Evolutionary conservation across 1,284 basidiomycete genomes (phyloP).

Genomic region (Sanghuangporus weigelae): DNA sequence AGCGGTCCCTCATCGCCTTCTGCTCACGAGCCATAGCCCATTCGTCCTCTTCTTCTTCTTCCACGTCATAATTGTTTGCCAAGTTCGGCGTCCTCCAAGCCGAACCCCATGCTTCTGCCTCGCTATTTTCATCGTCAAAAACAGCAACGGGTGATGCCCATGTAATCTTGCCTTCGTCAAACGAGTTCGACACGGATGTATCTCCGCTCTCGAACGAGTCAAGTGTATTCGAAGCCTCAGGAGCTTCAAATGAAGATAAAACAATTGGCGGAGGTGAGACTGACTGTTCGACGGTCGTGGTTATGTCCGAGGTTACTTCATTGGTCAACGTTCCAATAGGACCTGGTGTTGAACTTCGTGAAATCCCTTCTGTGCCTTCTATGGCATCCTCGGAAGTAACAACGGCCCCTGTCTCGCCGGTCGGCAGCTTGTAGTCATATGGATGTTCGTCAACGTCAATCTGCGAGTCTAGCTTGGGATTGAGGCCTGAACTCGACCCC

Average conservation of each 20-base stretch:
- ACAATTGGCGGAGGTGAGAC: background rate
- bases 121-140: slow-evolving; percentile 27
- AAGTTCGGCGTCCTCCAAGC: slow-evolving; percentile 31
- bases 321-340: background rate
- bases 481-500: slow-evolving; percentile 1
- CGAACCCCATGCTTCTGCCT: slow-evolving; percentile 44
- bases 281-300: background rate
- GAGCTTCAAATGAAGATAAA: background rate
- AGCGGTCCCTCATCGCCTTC: slow-evolving; percentile 53
- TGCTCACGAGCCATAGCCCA: slow-evolving; percentile 60
- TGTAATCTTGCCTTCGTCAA: slow-evolving; percentile 24
- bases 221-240: slow-evolving; percentile 46
- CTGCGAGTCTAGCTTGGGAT: background rate
- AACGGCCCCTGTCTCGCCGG: background rate
- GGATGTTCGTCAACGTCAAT: background rate
- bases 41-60: slow-evolving; percentile 40
- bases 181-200: slow-evolving; percentile 25
- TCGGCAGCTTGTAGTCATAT: background rate
- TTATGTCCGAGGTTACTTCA: background rate
- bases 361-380: background rate
- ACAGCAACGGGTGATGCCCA: slow-evolving; percentile 35
- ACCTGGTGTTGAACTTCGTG: background rate
- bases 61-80: slow-evolving; percentile 12
- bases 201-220: slow-evolving; percentile 53
- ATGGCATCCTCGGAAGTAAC: background rate